phyloP scores from a whole-genome alignment of 1,139 yeast species.

The Suhomyces anneliseae region DNA sequence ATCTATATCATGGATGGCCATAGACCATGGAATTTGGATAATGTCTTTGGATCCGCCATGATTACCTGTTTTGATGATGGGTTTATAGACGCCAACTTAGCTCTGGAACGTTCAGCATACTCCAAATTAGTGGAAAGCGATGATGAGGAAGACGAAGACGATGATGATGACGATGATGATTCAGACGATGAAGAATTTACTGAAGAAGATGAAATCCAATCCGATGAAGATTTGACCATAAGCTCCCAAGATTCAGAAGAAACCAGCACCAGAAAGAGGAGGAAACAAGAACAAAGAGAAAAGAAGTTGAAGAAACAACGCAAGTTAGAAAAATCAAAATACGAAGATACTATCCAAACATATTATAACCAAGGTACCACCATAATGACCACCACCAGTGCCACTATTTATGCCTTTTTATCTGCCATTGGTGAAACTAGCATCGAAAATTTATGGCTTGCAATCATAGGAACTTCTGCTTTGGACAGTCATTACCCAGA shows the following conservation, averaged over 20 bases:
- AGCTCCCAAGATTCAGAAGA: constrained; percentile 37
- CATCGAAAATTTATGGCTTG: constrained; percentile 75
- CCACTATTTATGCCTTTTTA: constrained; percentile 76
- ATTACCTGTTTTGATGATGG: constrained; percentile 91
- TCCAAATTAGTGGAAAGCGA: constrained; percentile 42
- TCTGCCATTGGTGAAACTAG: constrained; percentile 66
- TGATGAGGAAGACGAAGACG: constrained; percentile 32
- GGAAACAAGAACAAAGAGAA: constrained; percentile 26
- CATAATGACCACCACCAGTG: constrained; percentile 70
- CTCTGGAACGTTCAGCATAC: constrained; percentile 57
- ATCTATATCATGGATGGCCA: constrained; percentile 88
- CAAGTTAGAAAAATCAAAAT: constrained; percentile 27
- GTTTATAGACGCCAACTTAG: constrained; percentile 55
- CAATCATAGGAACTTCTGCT: constrained; percentile 87
- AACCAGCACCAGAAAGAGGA: constrained; percentile 31
- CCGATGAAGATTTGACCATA: constrained; percentile 26
- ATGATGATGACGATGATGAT: constrained; percentile 28
- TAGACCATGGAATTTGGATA: constrained; percentile 95
- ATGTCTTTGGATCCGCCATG: constrained; percentile 80
- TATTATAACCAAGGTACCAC: constrained; percentile 86
- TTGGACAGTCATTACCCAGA: constrained; percentile 74
- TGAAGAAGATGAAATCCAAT: constrained; percentile 24
- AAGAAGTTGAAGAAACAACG: constrained; percentile 35
- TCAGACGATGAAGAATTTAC: constrained; percentile 24
- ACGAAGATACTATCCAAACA: constrained; percentile 67